Evolutionary conservation across 108 stramenopile species (phyloP).

Genomic region (Nitzschia sp.): DNA sequence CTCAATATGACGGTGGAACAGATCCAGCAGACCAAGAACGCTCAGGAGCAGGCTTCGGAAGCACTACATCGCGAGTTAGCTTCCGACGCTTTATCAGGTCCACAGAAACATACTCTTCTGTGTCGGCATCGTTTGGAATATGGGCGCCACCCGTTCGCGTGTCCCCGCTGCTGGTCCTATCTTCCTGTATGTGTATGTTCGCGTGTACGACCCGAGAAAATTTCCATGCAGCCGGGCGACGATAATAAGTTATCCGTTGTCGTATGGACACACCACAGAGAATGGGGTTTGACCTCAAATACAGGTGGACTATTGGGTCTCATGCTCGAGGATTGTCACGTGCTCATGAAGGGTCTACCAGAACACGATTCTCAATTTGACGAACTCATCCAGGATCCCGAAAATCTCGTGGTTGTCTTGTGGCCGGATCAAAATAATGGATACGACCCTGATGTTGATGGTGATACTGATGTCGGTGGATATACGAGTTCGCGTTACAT

Average conservation of each 20-base stretch:
- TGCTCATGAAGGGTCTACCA: constrained; percentile 54
- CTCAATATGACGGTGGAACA: constrained; percentile 18
- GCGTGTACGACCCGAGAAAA: neutral
- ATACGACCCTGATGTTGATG: neutral
- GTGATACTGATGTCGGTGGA: neutral
- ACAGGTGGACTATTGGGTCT: constrained; percentile 47
- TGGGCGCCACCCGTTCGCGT: constrained; percentile 52
- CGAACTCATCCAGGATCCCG: constrained; percentile 12
- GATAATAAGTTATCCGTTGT: constrained; percentile 32
- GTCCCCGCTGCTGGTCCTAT: constrained; percentile 48
- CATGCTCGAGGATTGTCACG: constrained; percentile 25
- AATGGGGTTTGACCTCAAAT: constrained; percentile 54
- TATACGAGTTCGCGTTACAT: neutral
- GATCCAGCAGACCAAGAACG: neutral
- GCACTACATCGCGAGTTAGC: neutral
- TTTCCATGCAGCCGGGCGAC: constrained; percentile 13
- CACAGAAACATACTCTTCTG: constrained; percentile 40
- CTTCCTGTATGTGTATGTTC: constrained; percentile 50
- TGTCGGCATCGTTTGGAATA: constrained; percentile 42
- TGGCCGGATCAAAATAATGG: constrained; percentile 32
- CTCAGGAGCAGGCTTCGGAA: neutral
- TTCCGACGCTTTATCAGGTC: neutral
- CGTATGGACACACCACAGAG: constrained; percentile 55
- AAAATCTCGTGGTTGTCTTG: constrained; percentile 35
- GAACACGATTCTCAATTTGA: constrained; percentile 32